Evolutionary conservation across 768 basidiomycete species (phyloP).

Genomic region (Boletus pseudo-olivaceus): DNA sequence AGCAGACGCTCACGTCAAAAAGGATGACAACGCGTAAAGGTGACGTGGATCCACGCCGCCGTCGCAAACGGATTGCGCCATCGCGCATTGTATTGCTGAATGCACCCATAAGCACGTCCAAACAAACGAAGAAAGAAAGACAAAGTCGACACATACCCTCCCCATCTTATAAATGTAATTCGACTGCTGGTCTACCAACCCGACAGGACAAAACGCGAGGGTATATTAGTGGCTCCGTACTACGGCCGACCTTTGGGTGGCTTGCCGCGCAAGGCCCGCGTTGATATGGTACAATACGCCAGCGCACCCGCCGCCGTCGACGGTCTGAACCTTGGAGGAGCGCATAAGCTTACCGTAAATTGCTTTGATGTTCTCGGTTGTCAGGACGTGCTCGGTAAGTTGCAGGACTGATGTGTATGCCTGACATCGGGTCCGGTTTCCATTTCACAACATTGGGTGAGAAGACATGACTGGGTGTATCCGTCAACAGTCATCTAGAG

Average conservation of each 20-base stretch:
- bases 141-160: conserved; percentile 16
- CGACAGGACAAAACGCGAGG: conserved; percentile 30
- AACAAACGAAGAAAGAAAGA: neutral
- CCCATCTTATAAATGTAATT: conserved; percentile 37
- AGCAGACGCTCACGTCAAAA: conserved; percentile 29
- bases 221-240: conserved; percentile 33
- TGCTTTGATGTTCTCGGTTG: conserved; percentile 27
- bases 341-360: conserved; percentile 31
- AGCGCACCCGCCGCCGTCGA: conserved; percentile 7
- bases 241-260: conserved; percentile 28
- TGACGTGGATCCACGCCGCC: conserved; percentile 35
- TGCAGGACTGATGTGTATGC: conserved; percentile 24
- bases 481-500: neutral
- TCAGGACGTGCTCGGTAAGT: conserved; percentile 23
- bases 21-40: conserved; percentile 34
- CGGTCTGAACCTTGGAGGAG: conserved; percentile 29
- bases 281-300: conserved; percentile 26
- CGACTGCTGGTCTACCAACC: conserved; percentile 30
- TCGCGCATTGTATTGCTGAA: conserved; percentile 35
- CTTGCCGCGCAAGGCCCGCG: conserved; percentile 27
- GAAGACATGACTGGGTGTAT: neutral
- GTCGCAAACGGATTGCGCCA: conserved; percentile 38
- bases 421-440: conserved; percentile 5
- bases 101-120: neutral
- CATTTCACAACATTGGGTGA: neutral